These are phyloP conservation scores for Reticulomyxa filosa DNA, from an alignment of 78 protist genomes.

Conservation along the genomic window DNA sequence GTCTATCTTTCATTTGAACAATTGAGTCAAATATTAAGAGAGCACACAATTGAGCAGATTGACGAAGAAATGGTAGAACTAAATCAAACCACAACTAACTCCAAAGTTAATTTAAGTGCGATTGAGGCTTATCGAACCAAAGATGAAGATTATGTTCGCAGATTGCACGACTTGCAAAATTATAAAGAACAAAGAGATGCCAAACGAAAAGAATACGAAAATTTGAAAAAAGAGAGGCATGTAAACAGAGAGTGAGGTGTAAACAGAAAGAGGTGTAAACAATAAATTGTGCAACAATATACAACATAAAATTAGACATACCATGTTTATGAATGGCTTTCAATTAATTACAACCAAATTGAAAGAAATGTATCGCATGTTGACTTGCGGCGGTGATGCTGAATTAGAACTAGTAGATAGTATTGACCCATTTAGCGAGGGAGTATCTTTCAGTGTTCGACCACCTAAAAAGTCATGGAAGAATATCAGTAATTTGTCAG, in stretches of 20 bases:
- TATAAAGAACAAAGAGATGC: too few relatives aligned
- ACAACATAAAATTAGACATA: background rate
- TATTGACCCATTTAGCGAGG: conserved; percentile 95
- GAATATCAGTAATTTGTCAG: conserved; percentile 86
- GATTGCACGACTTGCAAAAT: too few relatives aligned
- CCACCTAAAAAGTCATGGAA: conserved; percentile 99
- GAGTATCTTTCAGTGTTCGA: conserved; percentile 28
- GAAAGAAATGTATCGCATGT: conserved; percentile 89
- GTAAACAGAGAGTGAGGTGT: background rate
- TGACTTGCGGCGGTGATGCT: conserved; percentile 98
- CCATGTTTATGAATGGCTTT: background rate
- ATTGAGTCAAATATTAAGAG: too few relatives aligned
- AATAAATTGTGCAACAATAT: background rate
- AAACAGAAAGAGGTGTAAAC: background rate
- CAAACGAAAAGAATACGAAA: too few relatives aligned
- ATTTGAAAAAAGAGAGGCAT: too few relatives aligned
- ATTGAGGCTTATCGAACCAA: too few relatives aligned
- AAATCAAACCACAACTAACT: too few relatives aligned
- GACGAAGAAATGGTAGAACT: too few relatives aligned
- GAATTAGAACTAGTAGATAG: conserved; percentile 94
- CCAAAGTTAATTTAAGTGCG: too few relatives aligned
- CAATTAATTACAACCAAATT: conserved; percentile 53
- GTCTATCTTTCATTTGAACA: too few relatives aligned
- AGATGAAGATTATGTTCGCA: too few relatives aligned
- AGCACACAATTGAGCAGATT: too few relatives aligned